Evolutionary conservation across 257 asterid genomes (phyloP).

Genomic region (Ilex aquifolium): DNA sequence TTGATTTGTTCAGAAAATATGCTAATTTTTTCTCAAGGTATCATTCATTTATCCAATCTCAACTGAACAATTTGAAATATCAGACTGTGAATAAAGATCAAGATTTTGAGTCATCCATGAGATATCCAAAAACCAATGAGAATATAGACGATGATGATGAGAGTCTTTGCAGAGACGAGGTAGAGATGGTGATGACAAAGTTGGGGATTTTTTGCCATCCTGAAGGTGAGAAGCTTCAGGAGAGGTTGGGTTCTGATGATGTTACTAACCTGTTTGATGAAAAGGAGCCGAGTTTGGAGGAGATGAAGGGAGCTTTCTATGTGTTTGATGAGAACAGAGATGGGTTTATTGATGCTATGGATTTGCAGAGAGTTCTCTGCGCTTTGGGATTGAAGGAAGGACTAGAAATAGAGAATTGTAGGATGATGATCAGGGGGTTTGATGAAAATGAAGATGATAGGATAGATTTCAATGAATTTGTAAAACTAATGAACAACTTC

Average conservation of each 20-base stretch:
- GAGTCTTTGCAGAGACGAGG: background rate
- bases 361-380: conserved; percentile 5
- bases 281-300: background rate
- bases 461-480: conserved; percentile 7
- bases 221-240: background rate
- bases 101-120: too few relatives aligned
- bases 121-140: background rate
- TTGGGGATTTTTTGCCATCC: background rate
- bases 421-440: background rate
- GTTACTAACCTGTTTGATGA: background rate
- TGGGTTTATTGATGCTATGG: conserved; percentile 10
- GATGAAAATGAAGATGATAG: conserved; percentile 5
- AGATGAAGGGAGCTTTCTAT: conserved; percentile 6
- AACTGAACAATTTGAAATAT: background rate
- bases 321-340: conserved; percentile 12
- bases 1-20: too few relatives aligned
- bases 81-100: background rate
- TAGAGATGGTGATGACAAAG: background rate
- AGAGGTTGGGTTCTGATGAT: background rate
- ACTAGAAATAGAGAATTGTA: conserved; percentile 5
- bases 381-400: conserved; percentile 9
- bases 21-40: background rate
- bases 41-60: background rate
- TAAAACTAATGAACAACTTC: background rate
- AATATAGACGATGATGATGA: background rate